phyloP scores from a whole-genome alignment of 2,329 filamentous ascomycete genomes.

The Rachicladosporium sp. region DNA sequence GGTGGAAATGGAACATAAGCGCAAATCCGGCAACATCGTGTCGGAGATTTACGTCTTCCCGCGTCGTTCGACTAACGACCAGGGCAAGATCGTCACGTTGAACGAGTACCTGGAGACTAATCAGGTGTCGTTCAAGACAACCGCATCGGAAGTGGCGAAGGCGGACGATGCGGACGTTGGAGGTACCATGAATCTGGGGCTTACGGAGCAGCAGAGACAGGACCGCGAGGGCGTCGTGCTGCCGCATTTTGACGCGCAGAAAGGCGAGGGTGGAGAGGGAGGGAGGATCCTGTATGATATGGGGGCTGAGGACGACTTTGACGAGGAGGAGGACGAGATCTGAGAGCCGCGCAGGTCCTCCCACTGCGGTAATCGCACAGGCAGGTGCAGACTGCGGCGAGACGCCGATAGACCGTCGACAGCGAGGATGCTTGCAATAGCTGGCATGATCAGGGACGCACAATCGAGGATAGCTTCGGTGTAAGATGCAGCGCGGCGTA shows the following conservation, averaged over 20 bases:
- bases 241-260: conserved; percentile 95
- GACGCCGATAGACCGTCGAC: no score
- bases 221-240: conserved; percentile 82
- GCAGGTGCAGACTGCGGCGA: no score
- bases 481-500: no score
- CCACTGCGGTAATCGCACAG: no score
- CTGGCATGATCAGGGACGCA: no score
- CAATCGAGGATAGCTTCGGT: no score
- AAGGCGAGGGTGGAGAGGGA: conserved; percentile 59
- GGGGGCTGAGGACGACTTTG: conserved; percentile 92
- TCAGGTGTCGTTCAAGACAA: conserved; percentile 5
- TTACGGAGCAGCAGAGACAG: conserved; percentile 81
- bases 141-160: not conserved
- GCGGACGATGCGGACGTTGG: conserved; percentile 49
- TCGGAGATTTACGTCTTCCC: conserved; percentile 54
- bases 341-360: conserved; percentile 23
- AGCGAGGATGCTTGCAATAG: no score
- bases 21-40: conserved; percentile 71
- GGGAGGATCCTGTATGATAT: conserved; percentile 94
- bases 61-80: not conserved
- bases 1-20: conserved; percentile 72
- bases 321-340: conserved; percentile 90
- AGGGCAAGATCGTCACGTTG: no score
- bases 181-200: conserved; percentile 41
- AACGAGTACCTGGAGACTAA: no score